A percentile compares a stretch with the other conserved stretches of the same genome.
Conservation (phyloP, 495 filamentous ascomycete species). For the Baudoinia panamericana region DNA sequence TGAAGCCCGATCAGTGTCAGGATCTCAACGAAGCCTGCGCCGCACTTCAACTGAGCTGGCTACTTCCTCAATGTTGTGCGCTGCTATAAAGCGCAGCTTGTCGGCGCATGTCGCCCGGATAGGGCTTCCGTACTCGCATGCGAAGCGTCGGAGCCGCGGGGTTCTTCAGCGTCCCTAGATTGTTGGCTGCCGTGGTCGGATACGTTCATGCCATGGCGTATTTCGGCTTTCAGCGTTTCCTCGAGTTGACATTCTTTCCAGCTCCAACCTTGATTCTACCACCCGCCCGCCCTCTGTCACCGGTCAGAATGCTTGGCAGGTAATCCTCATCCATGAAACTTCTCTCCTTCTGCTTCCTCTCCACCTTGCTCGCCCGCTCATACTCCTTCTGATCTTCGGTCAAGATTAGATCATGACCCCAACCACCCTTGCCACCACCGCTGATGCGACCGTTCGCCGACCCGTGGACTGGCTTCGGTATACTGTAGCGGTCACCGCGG, state of each 20-base stretch:
- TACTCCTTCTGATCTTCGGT: slow-evolving; percentile 97
- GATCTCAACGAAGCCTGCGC: no score
- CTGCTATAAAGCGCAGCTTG: no score
- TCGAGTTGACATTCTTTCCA: slow-evolving; percentile 75
- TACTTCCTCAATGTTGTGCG: no score
- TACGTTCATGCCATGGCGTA: no score
- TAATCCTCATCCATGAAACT: slow-evolving; percentile 95
- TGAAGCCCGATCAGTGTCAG: no score
- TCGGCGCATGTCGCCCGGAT: no score
- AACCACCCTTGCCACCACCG: slow-evolving; percentile 71
- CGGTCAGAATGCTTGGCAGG: slow-evolving; percentile 72
- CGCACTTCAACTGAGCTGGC: no score
- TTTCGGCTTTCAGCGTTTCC: slow-evolving; percentile 40
- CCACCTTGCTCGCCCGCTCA: slow-evolving; percentile 44
- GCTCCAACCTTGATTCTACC: slow-evolving; percentile 70
- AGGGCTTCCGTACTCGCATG: no score
- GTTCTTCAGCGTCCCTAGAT: no score
- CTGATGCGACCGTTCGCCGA: slow-evolving; percentile 54
- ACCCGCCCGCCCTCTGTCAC: slow-evolving; percentile 48
- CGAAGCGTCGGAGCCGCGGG: no score
- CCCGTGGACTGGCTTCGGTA: slow-evolving; percentile 82
- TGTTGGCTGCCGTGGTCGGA: no score
- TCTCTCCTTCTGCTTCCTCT: slow-evolving; percentile 52
- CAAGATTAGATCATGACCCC: slow-evolving; percentile 71
- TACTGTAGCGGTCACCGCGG: slow-evolving; percentile 72